These are phyloP conservation scores for Cyclocybe aegerita DNA, from an alignment of 768 basidiomycete species.

Conservation along the genomic window DNA sequence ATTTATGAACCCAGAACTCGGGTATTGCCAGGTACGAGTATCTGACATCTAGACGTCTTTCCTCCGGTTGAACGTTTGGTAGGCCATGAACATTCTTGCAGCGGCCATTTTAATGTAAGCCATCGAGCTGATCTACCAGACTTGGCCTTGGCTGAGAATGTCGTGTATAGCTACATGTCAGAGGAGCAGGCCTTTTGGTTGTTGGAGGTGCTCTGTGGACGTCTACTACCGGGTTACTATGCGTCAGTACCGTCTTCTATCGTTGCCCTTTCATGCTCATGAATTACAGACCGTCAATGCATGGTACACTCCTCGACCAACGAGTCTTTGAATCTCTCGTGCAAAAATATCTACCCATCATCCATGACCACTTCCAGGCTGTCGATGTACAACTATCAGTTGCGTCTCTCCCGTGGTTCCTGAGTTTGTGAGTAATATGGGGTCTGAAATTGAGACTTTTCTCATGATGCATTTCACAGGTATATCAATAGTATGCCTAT, in stretches of 20 bases:
- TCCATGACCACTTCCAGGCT: constrained; percentile 86
- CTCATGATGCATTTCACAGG: constrained; percentile 31
- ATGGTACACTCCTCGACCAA: constrained; percentile 97
- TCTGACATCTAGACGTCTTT: too few species aligned
- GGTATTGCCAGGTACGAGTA: constrained; percentile 80
- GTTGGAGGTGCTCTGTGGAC: constrained; percentile 90
- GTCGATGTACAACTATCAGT: constrained; percentile 98
- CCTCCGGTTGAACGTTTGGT: too few species aligned
- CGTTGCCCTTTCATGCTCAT: constrained; percentile 1
- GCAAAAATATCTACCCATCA: constrained; percentile 83
- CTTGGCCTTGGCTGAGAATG: constrained; percentile 7
- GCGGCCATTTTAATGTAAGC: constrained; percentile 91
- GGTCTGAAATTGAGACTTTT: background rate
- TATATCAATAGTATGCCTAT: constrained; percentile 95
- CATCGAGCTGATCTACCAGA: background rate
- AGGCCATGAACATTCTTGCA: constrained; percentile 98
- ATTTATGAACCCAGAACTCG: constrained; percentile 89
- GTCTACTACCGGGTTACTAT: constrained; percentile 96
- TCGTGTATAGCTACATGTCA: constrained; percentile 86
- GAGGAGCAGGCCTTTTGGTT: constrained; percentile 99
- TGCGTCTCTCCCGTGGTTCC: constrained; percentile 96
- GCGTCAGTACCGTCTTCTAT: constrained; percentile 51
- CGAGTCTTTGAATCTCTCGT: constrained; percentile 96
- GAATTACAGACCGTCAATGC: constrained; percentile 84
- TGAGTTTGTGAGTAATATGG: constrained; percentile 75